Evolutionary conservation across 306 rosid genomes (phyloP).

Genomic region (Prosopis cineraria): DNA sequence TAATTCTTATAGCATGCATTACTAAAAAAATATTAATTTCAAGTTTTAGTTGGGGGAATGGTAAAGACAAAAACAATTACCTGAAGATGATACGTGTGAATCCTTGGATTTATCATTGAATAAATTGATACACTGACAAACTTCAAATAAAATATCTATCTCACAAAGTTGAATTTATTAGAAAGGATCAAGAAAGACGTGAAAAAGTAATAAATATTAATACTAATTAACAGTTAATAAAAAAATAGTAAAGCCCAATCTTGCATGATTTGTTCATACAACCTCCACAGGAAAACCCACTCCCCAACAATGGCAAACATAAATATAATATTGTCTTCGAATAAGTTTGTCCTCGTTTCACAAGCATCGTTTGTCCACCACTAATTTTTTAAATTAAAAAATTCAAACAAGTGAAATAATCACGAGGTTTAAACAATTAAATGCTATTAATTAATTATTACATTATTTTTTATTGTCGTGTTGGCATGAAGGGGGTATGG

Average conservation of each 20-base stretch:
- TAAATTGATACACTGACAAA: not conserved
- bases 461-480: slow-evolving; percentile 30
- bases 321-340: slow-evolving; percentile 51
- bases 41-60: not conserved
- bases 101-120: not conserved
- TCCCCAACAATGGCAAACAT: slow-evolving; percentile 53
- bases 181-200: not conserved
- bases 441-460: not conserved
- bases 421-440: slow-evolving; percentile 21
- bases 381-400: not conserved
- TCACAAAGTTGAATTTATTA: not conserved
- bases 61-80: not conserved
- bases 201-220: not conserved
- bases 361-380: slow-evolving; percentile 40
- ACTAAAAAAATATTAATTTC: not conserved
- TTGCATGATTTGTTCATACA: slow-evolving; percentile 15
- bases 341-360: slow-evolving; percentile 32
- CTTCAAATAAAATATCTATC: not conserved
- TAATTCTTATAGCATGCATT: not conserved
- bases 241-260: not conserved
- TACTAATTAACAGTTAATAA: not conserved
- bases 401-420: slow-evolving; percentile 21
- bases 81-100: not conserved
- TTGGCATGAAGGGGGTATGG: slow-evolving; percentile 39
- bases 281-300: slow-evolving; percentile 36